Conservation (phyloP, 306 rosid species). For the Senna tora region DNA sequence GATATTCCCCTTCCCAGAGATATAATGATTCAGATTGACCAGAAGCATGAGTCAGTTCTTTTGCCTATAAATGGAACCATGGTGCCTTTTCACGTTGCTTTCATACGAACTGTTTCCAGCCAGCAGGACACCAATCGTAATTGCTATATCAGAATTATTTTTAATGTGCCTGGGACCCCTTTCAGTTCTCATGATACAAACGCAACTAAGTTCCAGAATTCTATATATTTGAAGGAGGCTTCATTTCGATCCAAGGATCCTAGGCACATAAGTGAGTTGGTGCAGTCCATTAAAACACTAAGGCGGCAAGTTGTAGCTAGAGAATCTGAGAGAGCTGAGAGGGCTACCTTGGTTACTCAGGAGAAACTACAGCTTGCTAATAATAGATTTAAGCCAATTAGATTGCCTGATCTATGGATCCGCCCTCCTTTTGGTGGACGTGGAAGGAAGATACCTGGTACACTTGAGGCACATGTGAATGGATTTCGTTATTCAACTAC, state of each 20-base stretch:
- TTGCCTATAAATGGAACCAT: slow-evolving; percentile 91
- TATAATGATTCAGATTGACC: slow-evolving; percentile 92
- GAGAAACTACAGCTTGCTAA: slow-evolving; percentile 91
- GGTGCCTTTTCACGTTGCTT: slow-evolving; percentile 94
- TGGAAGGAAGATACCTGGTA: slow-evolving; percentile 88
- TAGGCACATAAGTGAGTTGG: slow-evolving; percentile 84
- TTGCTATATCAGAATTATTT: slow-evolving; percentile 71
- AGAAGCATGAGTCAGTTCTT: slow-evolving; percentile 82
- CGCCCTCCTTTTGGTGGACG: slow-evolving; percentile 95
- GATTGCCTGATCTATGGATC: slow-evolving; percentile 86
- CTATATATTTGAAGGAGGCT: slow-evolving; percentile 89
- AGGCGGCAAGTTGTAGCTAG: slow-evolving; percentile 83
- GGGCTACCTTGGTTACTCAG: slow-evolving; percentile 95
- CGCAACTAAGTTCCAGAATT: slow-evolving; percentile 70
- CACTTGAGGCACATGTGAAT: slow-evolving; percentile 85
- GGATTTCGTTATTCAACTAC: slow-evolving; percentile 93
- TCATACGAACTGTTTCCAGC: slow-evolving; percentile 76
- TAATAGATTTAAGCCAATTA: slow-evolving; percentile 83
- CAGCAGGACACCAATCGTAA: slow-evolving; percentile 68
- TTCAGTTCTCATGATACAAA: slow-evolving; percentile 80
- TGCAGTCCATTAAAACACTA: slow-evolving; percentile 83
- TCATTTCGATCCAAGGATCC: slow-evolving; percentile 93
- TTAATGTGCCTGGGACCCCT: slow-evolving; percentile 90
- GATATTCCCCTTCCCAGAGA: slow-evolving; percentile 79
- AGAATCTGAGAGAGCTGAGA: slow-evolving; percentile 97